phyloP scores from a whole-genome alignment of 371 early-diverging fungal genomes.

The Smittium culicis region DNA sequence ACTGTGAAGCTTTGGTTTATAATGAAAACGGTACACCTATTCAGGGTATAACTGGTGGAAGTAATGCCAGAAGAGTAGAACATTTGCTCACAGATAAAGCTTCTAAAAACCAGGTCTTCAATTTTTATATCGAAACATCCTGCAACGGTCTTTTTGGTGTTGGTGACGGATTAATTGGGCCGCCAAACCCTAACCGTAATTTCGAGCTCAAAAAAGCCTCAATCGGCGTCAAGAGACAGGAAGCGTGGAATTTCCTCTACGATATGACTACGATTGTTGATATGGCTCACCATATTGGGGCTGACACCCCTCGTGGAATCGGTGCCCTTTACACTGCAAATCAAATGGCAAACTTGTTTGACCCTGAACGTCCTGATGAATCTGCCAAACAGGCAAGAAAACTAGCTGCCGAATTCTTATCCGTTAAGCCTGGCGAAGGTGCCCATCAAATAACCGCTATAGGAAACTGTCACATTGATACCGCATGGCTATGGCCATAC shows the following conservation, averaged over 20 bases:
- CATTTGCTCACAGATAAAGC: constrained; percentile 50
- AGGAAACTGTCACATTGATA: constrained; percentile 71
- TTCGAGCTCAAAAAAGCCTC: constrained; percentile 39
- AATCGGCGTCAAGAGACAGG: constrained; percentile 50
- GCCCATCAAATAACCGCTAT: constrained; percentile 55
- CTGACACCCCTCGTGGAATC: constrained; percentile 45
- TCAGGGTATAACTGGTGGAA: constrained; percentile 70
- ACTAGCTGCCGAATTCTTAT: constrained; percentile 48
- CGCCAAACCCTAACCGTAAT: constrained; percentile 50
- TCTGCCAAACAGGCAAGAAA: constrained; percentile 40
- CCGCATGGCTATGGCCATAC: constrained; percentile 83
- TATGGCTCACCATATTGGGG: constrained; percentile 34
- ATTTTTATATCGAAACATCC: constrained; percentile 76
- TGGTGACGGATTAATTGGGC: constrained; percentile 44
- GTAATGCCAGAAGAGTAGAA: constrained; percentile 44
- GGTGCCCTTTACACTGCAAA: constrained; percentile 73
- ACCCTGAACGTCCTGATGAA: constrained; percentile 33
- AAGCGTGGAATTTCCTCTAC: constrained; percentile 49
- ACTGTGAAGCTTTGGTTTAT: constrained; percentile 82
- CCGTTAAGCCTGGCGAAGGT: constrained; percentile 35
- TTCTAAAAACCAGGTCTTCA: constrained; percentile 37
- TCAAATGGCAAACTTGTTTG: constrained; percentile 59
- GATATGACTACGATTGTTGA: constrained; percentile 66
- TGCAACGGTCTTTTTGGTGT: constrained; percentile 90
- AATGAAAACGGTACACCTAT: constrained; percentile 61